A percentile compares a stretch with the other conserved stretches of the same genome.
phyloP scores from a whole-genome alignment of 1,284 basidiomycete species.

The Laetiporus sulphureus region DNA sequence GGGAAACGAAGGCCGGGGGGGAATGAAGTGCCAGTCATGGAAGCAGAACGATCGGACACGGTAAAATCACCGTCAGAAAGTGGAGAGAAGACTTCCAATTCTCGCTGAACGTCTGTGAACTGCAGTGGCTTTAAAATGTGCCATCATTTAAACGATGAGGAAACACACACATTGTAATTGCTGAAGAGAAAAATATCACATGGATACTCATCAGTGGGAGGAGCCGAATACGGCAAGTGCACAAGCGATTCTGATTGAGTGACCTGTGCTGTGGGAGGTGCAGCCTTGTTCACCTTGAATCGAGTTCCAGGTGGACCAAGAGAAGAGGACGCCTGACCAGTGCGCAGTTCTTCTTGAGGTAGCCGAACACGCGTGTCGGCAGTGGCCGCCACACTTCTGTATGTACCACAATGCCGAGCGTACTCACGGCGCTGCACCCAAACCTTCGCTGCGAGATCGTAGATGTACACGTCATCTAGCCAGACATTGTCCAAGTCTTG shows the following conservation, averaged over 20 bases:
- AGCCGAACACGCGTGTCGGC: conserved; percentile 60
- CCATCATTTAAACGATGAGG: too few species aligned
- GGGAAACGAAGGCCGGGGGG: conserved; percentile 93
- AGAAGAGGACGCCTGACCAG: conserved; percentile 30
- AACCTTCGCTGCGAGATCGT: conserved; percentile 61
- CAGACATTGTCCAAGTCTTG: conserved; percentile 88
- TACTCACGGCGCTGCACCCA: conserved; percentile 82
- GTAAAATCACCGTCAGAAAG: conserved; percentile 66
- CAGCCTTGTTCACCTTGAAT: conserved; percentile 42
- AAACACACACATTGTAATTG: conserved; percentile 75
- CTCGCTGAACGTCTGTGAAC: conserved; percentile 92
- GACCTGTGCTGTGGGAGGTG: conserved; percentile 30
- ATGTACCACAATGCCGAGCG: conserved; percentile 87
- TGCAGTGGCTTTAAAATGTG: conserved; percentile 36
- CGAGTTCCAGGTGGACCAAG: conserved; percentile 52
- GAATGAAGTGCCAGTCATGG: conserved; percentile 70
- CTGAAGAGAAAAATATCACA: conserved; percentile 79
- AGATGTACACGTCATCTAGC: conserved; percentile 89
- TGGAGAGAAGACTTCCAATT: conserved; percentile 83
- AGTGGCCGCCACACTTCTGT: conserved; percentile 83
- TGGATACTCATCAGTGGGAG: conserved; percentile 67
- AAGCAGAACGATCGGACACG: conserved; percentile 66
- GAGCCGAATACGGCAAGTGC: conserved; percentile 70
- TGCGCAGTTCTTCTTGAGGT: conserved; percentile 53
- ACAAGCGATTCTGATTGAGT: conserved; percentile 56